Evolutionary conservation across 352 stramenopile species (phyloP).

Genomic region (Pythium guiyangense): DNA sequence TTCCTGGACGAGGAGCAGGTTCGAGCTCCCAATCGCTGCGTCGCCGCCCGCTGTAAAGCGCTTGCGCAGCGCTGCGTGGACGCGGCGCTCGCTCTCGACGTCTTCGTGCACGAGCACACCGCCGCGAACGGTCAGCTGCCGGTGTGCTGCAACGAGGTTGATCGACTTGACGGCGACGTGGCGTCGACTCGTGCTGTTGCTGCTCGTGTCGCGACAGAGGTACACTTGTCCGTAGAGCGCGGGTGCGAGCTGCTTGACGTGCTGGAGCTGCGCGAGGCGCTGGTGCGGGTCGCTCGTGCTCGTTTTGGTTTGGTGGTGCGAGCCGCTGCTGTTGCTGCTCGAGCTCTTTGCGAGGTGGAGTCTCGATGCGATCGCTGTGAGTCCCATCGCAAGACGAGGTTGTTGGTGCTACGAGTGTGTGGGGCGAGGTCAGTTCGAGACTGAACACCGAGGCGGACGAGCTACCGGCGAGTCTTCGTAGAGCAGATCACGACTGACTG

Average conservation of each 20-base stretch:
- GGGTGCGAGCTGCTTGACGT: constrained; percentile 34
- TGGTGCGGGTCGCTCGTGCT: constrained; percentile 10
- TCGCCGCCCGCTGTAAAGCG: background rate
- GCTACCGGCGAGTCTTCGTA: no score
- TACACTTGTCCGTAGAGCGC: constrained; percentile 58
- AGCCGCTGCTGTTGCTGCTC: background rate
- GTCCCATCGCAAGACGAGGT: background rate
- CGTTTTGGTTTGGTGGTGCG: background rate
- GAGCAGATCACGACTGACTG: no score
- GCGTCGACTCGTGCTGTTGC: background rate
- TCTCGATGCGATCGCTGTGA: constrained; percentile 7
- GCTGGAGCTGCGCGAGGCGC: constrained; percentile 21
- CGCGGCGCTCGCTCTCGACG: constrained; percentile 36
- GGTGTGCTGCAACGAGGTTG: constrained; percentile 47
- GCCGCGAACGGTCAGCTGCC: constrained; percentile 34
- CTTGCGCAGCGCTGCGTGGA: constrained; percentile 34
- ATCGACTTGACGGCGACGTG: constrained; percentile 13
- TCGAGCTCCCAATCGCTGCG: constrained; percentile 13
- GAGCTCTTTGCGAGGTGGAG: constrained; percentile 4
- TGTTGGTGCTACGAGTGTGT: background rate
- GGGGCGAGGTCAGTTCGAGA: constrained; percentile 1
- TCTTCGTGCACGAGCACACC: constrained; percentile 41
- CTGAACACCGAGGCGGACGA: background rate
- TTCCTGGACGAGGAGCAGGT: constrained; percentile 44
- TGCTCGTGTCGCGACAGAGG: constrained; percentile 35